phyloP scores from a whole-genome alignment of 1,284 basidiomycete species.

The Singerocomus rubriflavus region DNA sequence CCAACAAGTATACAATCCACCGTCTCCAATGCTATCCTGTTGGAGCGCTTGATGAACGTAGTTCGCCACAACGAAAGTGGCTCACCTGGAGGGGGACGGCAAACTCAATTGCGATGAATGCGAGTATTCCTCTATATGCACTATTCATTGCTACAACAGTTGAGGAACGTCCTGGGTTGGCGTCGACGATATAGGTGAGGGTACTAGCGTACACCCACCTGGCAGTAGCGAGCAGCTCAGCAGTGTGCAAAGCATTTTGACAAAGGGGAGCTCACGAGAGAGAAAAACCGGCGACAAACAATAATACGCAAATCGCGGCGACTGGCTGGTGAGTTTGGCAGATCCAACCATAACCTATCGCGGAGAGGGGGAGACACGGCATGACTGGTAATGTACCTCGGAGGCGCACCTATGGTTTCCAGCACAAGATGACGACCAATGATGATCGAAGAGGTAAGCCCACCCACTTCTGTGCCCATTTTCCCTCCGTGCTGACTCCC shows the following conservation, averaged over 20 bases:
- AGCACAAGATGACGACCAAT: not conserved
- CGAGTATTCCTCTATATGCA: constrained; percentile 63
- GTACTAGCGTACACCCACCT: constrained; percentile 71
- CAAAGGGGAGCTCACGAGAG: constrained; percentile 31
- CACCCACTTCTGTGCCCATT: constrained; percentile 60
- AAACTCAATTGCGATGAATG: constrained; percentile 70
- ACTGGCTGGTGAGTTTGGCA: constrained; percentile 63
- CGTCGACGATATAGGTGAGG: constrained; percentile 75
- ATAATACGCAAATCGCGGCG: constrained; percentile 57
- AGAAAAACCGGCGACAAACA: constrained; percentile 67
- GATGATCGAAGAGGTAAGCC: not conserved
- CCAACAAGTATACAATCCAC: constrained; percentile 76
- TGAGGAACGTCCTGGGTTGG: constrained; percentile 71
- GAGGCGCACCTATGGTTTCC: constrained; percentile 61
- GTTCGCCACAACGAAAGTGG: not conserved
- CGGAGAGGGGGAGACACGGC: constrained; percentile 52
- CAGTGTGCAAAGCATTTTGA: not conserved
- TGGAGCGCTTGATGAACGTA: not conserved
- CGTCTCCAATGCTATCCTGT: constrained; percentile 57
- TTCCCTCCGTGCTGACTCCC: constrained; percentile 60
- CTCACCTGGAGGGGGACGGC: constrained; percentile 65
- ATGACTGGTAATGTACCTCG: constrained; percentile 58
- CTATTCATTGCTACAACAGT: constrained; percentile 73
- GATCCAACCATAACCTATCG: constrained; percentile 77
- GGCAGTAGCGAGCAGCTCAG: constrained; percentile 3